Percentiles rank a stretch among this genome's conserved stretches.
Evolutionary conservation across 2,329 filamentous ascomycete genomes (phyloP).

Genomic region (Pseudocercospora vitis): DNA sequence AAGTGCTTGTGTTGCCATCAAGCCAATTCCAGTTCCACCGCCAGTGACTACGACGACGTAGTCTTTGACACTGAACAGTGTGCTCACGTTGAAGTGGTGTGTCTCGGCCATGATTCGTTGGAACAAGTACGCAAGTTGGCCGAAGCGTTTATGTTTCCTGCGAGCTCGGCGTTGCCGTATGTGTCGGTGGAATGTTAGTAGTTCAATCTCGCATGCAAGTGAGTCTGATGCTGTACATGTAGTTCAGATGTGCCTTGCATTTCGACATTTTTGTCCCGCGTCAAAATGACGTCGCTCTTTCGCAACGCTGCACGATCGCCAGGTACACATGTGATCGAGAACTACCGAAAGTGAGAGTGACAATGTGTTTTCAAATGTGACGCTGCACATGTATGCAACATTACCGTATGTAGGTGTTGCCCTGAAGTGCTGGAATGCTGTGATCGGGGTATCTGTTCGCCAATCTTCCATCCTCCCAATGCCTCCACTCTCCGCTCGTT

Average conservation of each 20-base stretch:
- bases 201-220: no score
- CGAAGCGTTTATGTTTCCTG: no score
- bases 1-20: conserved; percentile 62
- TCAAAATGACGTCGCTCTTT: conserved; percentile 2
- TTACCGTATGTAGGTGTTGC: neutral
- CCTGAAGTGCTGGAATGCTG: conserved; percentile 8
- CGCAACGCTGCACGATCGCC: neutral
- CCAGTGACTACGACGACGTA: conserved; percentile 62
- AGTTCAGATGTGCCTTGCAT: neutral
- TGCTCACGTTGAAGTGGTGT: conserved; percentile 50
- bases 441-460: conserved; percentile 7
- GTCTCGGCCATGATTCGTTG: conserved; percentile 45
- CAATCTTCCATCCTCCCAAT: neutral
- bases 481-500: neutral
- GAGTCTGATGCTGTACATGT: neutral
- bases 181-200: no score
- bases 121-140: neutral
- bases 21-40: conserved; percentile 57
- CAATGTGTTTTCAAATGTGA: neutral
- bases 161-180: no score
- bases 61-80: conserved; percentile 56
- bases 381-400: neutral
- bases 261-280: neutral
- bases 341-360: neutral
- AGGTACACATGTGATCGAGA: conserved; percentile 7